A percentile compares a stretch with the other conserved stretches of the same genome.
Conservation (phyloP, 2,329 filamentous ascomycete species). For the Raffaelea ambrosiae region DNA sequence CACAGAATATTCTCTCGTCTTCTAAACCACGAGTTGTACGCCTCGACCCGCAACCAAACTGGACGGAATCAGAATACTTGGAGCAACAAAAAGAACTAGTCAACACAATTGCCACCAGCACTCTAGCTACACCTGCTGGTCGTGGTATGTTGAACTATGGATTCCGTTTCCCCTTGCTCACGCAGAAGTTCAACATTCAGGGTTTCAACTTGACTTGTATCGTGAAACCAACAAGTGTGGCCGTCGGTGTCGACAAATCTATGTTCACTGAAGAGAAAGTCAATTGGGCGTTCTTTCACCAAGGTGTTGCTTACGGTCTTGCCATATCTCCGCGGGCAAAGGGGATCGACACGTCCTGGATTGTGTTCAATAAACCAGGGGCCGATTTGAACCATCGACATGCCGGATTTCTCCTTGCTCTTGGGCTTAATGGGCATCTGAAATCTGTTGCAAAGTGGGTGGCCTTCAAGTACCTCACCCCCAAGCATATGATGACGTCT, state of each 20-base stretch:
- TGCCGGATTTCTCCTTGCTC: conserved; percentile 81
- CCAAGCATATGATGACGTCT: conserved; percentile 98
- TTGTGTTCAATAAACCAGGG: conserved; percentile 88
- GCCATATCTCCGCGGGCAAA: conserved; percentile 84
- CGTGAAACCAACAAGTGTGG: conserved; percentile 86
- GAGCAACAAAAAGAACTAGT: conserved; percentile 90
- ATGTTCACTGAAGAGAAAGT: conserved; percentile 93
- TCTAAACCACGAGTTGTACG: conserved; percentile 71
- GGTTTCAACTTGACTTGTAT: conserved; percentile 89
- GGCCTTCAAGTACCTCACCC: conserved; percentile 97
- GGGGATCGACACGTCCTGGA: conserved; percentile 97
- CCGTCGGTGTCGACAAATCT: conserved; percentile 82
- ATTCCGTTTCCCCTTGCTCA: conserved; percentile 77
- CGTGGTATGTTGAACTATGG: conserved; percentile 83
- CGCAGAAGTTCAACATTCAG: conserved; percentile 81
- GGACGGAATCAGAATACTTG: conserved; percentile 78
- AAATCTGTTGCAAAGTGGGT: conserved; percentile 95
- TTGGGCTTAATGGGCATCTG: conserved; percentile 92
- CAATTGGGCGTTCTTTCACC: conserved; percentile 97
- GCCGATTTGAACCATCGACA: conserved; percentile 91
- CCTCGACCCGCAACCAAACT: conserved; percentile 63
- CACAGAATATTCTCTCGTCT: conserved; percentile 75
- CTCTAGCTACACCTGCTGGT: conserved; percentile 80
- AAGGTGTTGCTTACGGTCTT: conserved; percentile 85
- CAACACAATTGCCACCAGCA: conserved; percentile 76